phyloP scores from a whole-genome alignment of 164 flowering plant genomes.

The Magnolia kwangsiensis region DNA sequence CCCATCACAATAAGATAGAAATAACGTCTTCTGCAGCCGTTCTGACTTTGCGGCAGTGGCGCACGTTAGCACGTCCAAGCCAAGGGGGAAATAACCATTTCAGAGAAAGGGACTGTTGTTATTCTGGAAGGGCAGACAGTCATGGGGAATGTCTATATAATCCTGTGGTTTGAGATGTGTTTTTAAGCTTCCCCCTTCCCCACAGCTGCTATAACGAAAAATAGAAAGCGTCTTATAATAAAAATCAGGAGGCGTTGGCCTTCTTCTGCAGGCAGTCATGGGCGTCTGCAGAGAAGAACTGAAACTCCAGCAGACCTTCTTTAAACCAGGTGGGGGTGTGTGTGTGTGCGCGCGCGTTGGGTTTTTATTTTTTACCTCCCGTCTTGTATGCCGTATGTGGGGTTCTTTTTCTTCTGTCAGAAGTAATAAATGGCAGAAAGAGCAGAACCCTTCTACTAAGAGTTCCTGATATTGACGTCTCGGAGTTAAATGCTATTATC shows the following conservation, averaged over 20 bases:
- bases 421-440: neutral
- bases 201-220: neutral
- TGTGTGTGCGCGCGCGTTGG: neutral
- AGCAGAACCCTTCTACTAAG: neutral
- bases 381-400: slow-evolving; percentile 13
- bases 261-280: slow-evolving; percentile 8
- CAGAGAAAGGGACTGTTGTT: slow-evolving; percentile 9
- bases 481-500: slow-evolving; percentile 4
- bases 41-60: neutral
- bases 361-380: slow-evolving; percentile 3
- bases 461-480: slow-evolving; percentile 11
- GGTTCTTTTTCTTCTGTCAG: neutral
- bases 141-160: slow-evolving; percentile 6
- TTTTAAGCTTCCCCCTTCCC: neutral
- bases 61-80: neutral
- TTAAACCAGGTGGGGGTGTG: neutral
- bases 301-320: slow-evolving; percentile 3
- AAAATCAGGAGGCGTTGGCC: slow-evolving; percentile 2
- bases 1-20: neutral
- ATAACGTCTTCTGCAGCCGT: neutral
- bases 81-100: neutral
- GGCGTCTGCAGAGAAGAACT: slow-evolving; percentile 6
- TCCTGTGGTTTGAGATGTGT: neutral
- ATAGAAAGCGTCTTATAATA: neutral
- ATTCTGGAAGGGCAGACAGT: neutral